Percentiles rank a stretch among this genome's conserved stretches.
Conservation (phyloP, 2,329 filamentous ascomycete species). For the Curvularia verruculosa region DNA sequence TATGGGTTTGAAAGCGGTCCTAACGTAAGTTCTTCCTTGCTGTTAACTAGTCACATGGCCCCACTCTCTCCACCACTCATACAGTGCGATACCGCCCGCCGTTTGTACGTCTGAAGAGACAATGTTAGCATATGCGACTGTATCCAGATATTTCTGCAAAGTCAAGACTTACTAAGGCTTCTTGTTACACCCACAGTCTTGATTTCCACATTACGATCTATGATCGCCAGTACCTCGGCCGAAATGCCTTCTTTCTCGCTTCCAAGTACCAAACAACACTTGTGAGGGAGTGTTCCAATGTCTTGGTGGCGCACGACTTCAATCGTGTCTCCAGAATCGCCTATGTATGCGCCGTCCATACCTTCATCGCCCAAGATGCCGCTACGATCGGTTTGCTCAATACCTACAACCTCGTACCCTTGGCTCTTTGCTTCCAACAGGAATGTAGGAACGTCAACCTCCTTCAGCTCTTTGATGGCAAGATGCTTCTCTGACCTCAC, state of each 20-base stretch:
- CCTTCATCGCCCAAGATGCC: slow-evolving; percentile 50
- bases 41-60: slow-evolving; percentile 10
- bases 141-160: background rate
- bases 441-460: slow-evolving; percentile 44
- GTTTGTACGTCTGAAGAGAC: slow-evolving; percentile 55
- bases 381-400: slow-evolving; percentile 61
- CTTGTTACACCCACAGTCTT: slow-evolving; percentile 59
- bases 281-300: slow-evolving; percentile 44
- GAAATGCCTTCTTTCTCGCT: slow-evolving; percentile 60
- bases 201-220: slow-evolving; percentile 61
- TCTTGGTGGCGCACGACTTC: slow-evolving; percentile 4
- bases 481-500: slow-evolving; percentile 59
- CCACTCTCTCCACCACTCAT: slow-evolving; percentile 58
- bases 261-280: slow-evolving; percentile 56
- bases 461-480: slow-evolving; percentile 51
- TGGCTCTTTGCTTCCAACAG: slow-evolving; percentile 52
- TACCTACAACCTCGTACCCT: slow-evolving; percentile 59
- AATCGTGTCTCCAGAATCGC: background rate
- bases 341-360: background rate
- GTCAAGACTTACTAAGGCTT: slow-evolving; percentile 51
- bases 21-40: background rate
- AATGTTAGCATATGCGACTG: background rate
- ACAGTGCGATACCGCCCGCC: slow-evolving; percentile 58
- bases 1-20: background rate
- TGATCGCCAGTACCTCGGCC: slow-evolving; percentile 54